These are phyloP conservation scores for Pterulicium gracile DNA, from an alignment of 1,284 basidiomycete species.

Conservation along the genomic window DNA sequence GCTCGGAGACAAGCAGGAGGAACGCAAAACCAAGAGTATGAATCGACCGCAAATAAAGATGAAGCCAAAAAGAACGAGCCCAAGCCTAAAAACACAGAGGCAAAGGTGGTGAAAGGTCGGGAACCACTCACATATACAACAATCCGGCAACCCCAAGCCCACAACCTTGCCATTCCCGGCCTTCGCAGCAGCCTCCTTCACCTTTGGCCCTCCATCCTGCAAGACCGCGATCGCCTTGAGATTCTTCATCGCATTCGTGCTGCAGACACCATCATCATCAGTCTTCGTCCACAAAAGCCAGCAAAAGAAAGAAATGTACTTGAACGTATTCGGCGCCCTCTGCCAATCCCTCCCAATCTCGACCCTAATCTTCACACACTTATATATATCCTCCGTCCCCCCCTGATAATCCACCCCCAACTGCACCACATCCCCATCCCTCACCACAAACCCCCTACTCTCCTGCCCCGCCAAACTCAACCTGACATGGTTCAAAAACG, in stretches of 20 bases:
- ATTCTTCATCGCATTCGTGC: slow-evolving; percentile 74
- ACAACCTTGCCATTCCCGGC: slow-evolving; percentile 18
- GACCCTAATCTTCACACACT: slow-evolving; percentile 94
- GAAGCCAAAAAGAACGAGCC: not conserved
- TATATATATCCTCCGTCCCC: slow-evolving; percentile 94
- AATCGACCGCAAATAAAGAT: no score
- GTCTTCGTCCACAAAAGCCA: not conserved
- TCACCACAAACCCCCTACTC: slow-evolving; percentile 69
- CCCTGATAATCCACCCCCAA: slow-evolving; percentile 98
- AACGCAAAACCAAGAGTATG: no score
- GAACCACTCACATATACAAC: slow-evolving; percentile 83
- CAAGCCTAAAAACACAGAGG: not conserved
- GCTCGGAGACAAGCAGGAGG: not conserved
- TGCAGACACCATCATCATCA: slow-evolving; percentile 15
- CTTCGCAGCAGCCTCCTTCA: not conserved
- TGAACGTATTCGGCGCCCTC: slow-evolving; percentile 83
- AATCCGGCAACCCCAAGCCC: slow-evolving; percentile 61
- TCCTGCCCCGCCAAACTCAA: slow-evolving; percentile 80
- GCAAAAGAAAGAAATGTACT: slow-evolving; percentile 19
- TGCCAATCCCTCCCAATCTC: slow-evolving; percentile 92
- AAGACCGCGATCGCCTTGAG: slow-evolving; percentile 58
- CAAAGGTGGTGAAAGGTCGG: not conserved
- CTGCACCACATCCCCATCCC: slow-evolving; percentile 93
- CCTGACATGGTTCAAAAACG: slow-evolving; percentile 93
- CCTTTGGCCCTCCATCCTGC: slow-evolving; percentile 9